Evolutionary conservation across 129 eudicot genomes (phyloP), one percentile per base, ranked within the genome.

Genomic region (Erigeron canadensis): DNA sequence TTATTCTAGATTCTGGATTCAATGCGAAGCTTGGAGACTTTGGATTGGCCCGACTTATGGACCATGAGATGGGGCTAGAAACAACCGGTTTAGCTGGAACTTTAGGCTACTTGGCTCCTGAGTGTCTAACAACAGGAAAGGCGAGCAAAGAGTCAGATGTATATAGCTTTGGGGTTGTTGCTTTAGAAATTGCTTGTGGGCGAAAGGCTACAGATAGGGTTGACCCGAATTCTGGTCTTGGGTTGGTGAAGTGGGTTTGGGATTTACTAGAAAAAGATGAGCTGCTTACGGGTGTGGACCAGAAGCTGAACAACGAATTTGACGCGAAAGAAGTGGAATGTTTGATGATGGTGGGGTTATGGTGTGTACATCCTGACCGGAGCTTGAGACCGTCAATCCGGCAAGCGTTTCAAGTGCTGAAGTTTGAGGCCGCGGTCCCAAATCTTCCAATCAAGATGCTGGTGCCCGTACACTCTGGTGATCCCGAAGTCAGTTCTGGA

Each of bases 21-120:
- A 88, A 84, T 55, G 84, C 67, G 64, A 86, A 86, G 82, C 82
- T 86, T 15, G 91, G 96, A 8, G 96, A 88, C 72, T 88, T 86
- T 57, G 96, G 96, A 4, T 54, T 88, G 44, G 96, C 96, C 43
- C 78, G 85, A 21, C 69, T 86, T 2, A 79, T 71, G 82, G 91
- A 88, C 75, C 96, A 86, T 45, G 87, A 81, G 69, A 51, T 78
- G 8, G 87, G 82, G 38, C 81, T 73, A 10, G 83, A 83, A 62
- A 85, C 95, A 44, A 85, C 90, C 0, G 88, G 79, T 5, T 39
- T 88, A 69, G 88, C 88, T 0, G 95, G 95, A 43, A 83, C 90
- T 0, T 63, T 78, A 0, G 90, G 95, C 17, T 83, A 88, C 81
- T 57, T 88, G 74, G 88, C 95, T 10, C 95, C 90, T 1, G 90